Percentiles rank a stretch among this genome's conserved stretches.
These are phyloP conservation scores for Neurospora tetraspora DNA, from an alignment of 495 filamentous ascomycete genomes.

Conservation along the genomic window DNA sequence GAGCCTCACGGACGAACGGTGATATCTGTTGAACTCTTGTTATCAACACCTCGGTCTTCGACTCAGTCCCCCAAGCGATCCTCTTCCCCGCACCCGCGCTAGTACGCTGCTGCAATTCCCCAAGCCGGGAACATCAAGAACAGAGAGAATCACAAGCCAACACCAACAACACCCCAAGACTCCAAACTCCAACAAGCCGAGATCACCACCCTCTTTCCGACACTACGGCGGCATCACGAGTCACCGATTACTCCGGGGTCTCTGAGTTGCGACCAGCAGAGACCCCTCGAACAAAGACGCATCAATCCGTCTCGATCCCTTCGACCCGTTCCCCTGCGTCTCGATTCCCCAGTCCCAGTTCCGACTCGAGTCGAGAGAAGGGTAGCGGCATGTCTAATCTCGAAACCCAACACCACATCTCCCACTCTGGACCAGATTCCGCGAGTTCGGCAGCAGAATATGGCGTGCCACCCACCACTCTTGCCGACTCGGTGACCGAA, in stretches of 20 bases:
- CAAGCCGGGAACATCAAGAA: not conserved
- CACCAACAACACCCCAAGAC: not conserved
- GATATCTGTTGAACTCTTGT: not conserved
- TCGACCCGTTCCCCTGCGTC: conserved; percentile 5
- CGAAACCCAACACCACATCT: conserved; percentile 25
- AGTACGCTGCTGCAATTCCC: not conserved
- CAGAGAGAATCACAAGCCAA: not conserved
- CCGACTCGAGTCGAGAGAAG: conserved; percentile 9
- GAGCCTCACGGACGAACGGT: not conserved
- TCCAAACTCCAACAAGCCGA: not conserved
- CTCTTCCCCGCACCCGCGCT: not conserved
- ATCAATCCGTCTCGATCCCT: conserved; percentile 16
- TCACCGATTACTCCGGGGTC: conserved; percentile 2
- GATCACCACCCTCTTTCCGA: not conserved
- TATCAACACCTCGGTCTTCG: not conserved
- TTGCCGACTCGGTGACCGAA: not conserved
- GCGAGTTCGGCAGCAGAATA: conserved; percentile 29
- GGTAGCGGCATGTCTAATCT: conserved; percentile 35
- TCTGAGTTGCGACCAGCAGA: conserved; percentile 5
- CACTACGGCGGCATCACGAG: not conserved
- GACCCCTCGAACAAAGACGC: conserved; percentile 1
- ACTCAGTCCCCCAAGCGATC: not conserved
- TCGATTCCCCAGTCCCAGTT: not conserved
- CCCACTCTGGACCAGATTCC: conserved; percentile 24
- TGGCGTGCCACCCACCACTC: conserved; percentile 19